Conservation (phyloP, 768 basidiomycete species). For the Tylopilus balloui region DNA sequence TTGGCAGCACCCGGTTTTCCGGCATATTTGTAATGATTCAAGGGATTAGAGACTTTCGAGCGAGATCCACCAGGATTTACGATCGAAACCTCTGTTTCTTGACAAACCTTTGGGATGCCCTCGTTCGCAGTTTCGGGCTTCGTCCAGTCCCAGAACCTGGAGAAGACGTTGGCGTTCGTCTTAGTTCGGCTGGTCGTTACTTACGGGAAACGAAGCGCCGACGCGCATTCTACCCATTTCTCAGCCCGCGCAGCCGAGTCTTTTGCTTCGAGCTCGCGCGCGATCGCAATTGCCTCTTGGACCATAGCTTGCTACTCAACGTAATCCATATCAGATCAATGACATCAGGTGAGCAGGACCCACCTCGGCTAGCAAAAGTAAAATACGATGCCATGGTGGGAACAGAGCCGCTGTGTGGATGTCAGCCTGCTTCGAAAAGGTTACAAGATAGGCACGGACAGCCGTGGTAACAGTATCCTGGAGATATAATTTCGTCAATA, state of each 20-base stretch:
- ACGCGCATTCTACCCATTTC: slow-evolving; percentile 13
- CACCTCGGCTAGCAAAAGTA: slow-evolving; percentile 14
- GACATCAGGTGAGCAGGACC: not conserved
- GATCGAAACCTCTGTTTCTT: not conserved
- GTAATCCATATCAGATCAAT: no score
- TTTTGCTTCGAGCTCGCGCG: not conserved
- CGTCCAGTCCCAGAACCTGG: slow-evolving; percentile 21
- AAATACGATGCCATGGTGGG: slow-evolving; percentile 20
- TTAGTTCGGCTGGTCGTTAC: not conserved
- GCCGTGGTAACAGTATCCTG: slow-evolving; percentile 22
- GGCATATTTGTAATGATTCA: slow-evolving; percentile 13
- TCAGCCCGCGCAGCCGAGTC: not conserved
- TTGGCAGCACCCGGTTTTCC: not conserved
- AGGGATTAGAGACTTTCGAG: slow-evolving; percentile 3
- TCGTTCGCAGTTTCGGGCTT: not conserved
- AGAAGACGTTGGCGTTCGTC: not conserved
- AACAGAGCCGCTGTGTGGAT: slow-evolving; percentile 17
- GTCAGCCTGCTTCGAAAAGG: not conserved
- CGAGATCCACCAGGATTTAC: not conserved
- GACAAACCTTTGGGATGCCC: slow-evolving; percentile 7
- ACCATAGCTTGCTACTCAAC: slow-evolving; percentile 17
- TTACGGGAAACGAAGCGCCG: slow-evolving; percentile 16
- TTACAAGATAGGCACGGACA: not conserved
- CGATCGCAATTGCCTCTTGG: slow-evolving; percentile 13
- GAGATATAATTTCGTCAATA: slow-evolving; percentile 1